Evolutionary conservation across 1,284 basidiomycete genomes (phyloP), one percentile per base, ranked within the genome.

Genomic region (Ustilago xerochloae): DNA sequence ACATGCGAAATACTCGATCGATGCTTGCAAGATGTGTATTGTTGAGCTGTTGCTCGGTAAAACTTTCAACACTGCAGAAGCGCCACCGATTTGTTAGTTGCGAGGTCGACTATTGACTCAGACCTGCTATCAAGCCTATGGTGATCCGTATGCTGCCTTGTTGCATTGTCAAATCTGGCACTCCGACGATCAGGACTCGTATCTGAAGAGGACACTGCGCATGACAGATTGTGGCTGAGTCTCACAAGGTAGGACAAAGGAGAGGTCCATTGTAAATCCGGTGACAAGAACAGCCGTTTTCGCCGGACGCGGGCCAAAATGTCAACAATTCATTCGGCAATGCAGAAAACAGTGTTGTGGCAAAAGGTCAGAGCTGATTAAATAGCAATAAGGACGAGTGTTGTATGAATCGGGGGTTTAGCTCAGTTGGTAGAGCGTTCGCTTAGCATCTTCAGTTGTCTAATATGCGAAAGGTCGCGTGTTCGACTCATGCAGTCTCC

Each of bases 341-440:
- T 43, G 43, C 48, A 43, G 12, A 16, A 6, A 39, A 39, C 6
- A 4, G n/a, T 39, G 38, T 41, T 13, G 41, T 0, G 22, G 22
- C 26, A 9, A 32, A 6, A 22, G 6, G 1, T 16, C 16, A 5
- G 30, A 43, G 9, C 4, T 1, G 9, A 41, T 46, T 52, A 49
- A 45, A 8, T 45, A 18, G 29, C 52, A 56, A 61, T 52, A n/a
- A n/a, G n/a, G 9, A n/a, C 9, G 6, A 3, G 0, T 1, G 1
- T 1, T 3, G 0, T 18, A 0, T 0, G 5, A 16, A 35, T 41
- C 9, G 72, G 72, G 72, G 72, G 61, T 75, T 75, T 75, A 71
- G 72, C 72, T 75, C 72, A 75, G 72, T 75, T 75, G 72, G 72
- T 71, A 75, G 72, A 75, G 72, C 67, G 63, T 75, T 75, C 72